A percentile compares a stretch with the other conserved stretches of the same genome.
These are phyloP conservation scores for Potentilla sterilis DNA, from an alignment of 306 rosid genomes.

Conservation along the genomic window DNA sequence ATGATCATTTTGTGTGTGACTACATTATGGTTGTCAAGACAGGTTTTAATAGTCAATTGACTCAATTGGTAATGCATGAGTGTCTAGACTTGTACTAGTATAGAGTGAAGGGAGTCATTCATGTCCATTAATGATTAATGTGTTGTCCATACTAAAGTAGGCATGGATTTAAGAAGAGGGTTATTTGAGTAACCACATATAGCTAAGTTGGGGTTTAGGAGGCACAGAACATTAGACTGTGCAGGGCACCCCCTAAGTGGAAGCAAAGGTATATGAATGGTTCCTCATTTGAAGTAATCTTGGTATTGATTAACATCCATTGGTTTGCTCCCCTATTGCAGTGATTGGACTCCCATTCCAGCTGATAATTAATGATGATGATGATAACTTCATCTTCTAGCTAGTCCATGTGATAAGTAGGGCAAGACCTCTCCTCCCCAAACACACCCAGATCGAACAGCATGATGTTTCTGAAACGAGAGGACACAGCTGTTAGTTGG, in stretches of 20 bases:
- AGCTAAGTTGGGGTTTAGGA: background rate
- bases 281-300: background rate
- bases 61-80: background rate
- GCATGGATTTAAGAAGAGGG: background rate
- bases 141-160: constrained; percentile 28
- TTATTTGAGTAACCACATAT: background rate
- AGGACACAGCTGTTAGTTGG: constrained; percentile 39
- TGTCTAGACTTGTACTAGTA: background rate
- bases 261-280: background rate
- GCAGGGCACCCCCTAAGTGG: constrained; percentile 12
- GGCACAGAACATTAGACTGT: constrained; percentile 36
- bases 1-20: background rate
- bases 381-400: too few relatives aligned
- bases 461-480: constrained; percentile 25
- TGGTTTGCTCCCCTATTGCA: background rate
- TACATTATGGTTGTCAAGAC: background rate
- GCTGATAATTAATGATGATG: too few relatives aligned
- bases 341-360: too few relatives aligned
- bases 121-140: constrained; percentile 15
- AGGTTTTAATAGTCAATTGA: background rate
- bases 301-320: background rate
- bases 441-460: constrained; percentile 13
- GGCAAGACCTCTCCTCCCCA: constrained; percentile 8
- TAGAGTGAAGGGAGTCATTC: constrained; percentile 41
- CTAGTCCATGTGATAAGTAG: constrained; percentile 3